Conservation (phyloP, 2,329 filamentous ascomycete species). For the Clarireedia homoeocarpa region DNA sequence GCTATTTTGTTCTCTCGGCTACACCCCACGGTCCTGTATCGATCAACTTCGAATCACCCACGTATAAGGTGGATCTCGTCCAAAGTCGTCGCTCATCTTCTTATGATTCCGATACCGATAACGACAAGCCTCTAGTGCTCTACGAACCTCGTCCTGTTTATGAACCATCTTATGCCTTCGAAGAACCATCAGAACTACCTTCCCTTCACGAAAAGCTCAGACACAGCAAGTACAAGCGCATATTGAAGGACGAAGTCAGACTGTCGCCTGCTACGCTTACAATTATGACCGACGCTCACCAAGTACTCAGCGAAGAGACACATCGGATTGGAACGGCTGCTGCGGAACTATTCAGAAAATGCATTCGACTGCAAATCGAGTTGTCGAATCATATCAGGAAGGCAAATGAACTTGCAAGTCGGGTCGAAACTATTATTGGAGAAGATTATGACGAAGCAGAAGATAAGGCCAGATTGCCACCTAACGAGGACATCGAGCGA, state of each 20-base stretch:
- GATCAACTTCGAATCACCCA: slow-evolving; percentile 52
- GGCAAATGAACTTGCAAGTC: slow-evolving; percentile 55
- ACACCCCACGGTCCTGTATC: slow-evolving; percentile 50
- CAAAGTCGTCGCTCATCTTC: slow-evolving; percentile 36
- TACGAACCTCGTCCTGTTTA: slow-evolving; percentile 60
- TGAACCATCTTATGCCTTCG: slow-evolving; percentile 54
- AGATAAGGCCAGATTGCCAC: slow-evolving; percentile 40
- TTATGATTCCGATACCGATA: slow-evolving; percentile 32
- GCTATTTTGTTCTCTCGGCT: slow-evolving; percentile 54
- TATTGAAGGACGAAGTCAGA: slow-evolving; percentile 59
- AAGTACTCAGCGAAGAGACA: slow-evolving; percentile 62
- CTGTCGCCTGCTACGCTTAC: slow-evolving; percentile 64
- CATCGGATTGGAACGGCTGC: slow-evolving; percentile 60
- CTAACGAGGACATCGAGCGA: slow-evolving; percentile 49
- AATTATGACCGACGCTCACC: slow-evolving; percentile 65
- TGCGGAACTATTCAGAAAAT: slow-evolving; percentile 65
- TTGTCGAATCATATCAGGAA: slow-evolving; percentile 59
- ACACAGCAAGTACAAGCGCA: slow-evolving; percentile 51
- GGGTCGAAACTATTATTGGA: slow-evolving; percentile 59
- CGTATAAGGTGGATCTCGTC: slow-evolving; percentile 40
- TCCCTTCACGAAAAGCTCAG: slow-evolving; percentile 47
- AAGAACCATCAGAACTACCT: slow-evolving; percentile 48
- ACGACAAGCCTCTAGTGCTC: slow-evolving; percentile 41
- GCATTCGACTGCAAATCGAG: slow-evolving; percentile 59
- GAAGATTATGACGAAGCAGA: slow-evolving; percentile 41